Percentiles rank a stretch among this genome's conserved stretches.
phyloP scores from a whole-genome alignment of 2,329 filamentous ascomycete genomes.

The Aspergillus costaricaensis region DNA sequence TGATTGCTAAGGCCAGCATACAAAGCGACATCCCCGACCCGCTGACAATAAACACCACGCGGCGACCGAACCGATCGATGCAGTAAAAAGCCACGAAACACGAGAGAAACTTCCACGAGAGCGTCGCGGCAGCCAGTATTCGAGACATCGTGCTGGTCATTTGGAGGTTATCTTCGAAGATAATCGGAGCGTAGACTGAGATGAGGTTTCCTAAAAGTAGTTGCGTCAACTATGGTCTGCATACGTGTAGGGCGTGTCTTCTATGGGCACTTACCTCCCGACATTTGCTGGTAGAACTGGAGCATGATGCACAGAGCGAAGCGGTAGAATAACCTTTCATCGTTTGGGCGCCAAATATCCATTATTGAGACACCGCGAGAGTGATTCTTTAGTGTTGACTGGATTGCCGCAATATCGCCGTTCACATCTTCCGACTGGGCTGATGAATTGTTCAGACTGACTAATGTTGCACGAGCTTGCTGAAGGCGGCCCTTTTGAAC shows the following conservation, averaged over 20 bases:
- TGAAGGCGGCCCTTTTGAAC: neutral
- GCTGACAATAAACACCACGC: neutral
- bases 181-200: neutral
- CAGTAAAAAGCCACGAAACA: neutral
- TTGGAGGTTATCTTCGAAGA: neutral
- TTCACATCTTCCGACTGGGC: neutral
- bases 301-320: neutral
- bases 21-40: neutral
- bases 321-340: neutral
- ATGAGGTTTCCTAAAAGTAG: neutral
- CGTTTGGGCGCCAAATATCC: neutral
- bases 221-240: too few species aligned
- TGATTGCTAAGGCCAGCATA: neutral
- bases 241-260: too few species aligned
- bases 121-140: neutral
- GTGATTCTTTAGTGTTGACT: neutral
- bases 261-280: neutral
- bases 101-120: neutral
- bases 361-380: neutral
- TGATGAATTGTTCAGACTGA: neutral
- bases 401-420: neutral
- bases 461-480: neutral
- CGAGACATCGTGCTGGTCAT: neutral
- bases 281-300: neutral
- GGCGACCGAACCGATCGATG: neutral